phyloP scores from a whole-genome alignment of 2,329 filamentous ascomycete species.

The Trichoderma simmonsii region DNA sequence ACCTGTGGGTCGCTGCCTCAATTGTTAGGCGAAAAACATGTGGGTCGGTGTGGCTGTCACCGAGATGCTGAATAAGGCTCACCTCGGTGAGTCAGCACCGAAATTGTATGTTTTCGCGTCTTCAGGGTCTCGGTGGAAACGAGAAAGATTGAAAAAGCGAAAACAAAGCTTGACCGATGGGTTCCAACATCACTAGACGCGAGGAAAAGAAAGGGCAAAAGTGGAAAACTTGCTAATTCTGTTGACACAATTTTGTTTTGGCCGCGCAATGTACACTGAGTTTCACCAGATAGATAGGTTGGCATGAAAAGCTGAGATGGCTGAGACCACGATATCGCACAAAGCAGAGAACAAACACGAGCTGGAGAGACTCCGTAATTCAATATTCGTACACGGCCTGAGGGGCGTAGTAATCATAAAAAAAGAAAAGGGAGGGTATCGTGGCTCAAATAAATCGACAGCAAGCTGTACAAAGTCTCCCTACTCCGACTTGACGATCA shows the following conservation, averaged over 20 bases:
- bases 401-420: background rate
- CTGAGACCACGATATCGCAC: slow-evolving; percentile 19
- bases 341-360: slow-evolving; percentile 7
- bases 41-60: slow-evolving; percentile 14
- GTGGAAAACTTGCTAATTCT: background rate
- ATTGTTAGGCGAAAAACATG: slow-evolving; percentile 21
- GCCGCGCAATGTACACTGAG: background rate
- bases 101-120: background rate
- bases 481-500: slow-evolving; percentile 55
- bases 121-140: background rate
- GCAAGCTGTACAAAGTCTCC: slow-evolving; percentile 6
- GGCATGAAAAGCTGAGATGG: slow-evolving; percentile 11
- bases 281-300: background rate
- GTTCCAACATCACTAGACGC: too few species aligned
- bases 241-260: background rate
- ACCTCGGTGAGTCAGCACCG: slow-evolving; percentile 7
- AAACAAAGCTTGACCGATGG: background rate
- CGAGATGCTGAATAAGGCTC: slow-evolving; percentile 14
- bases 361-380: slow-evolving; percentile 10
- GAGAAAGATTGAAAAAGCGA: background rate
- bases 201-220: background rate
- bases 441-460: slow-evolving; percentile 18
- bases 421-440: slow-evolving; percentile 20
- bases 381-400: slow-evolving; percentile 17
- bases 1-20: slow-evolving; percentile 24